phyloP scores from a whole-genome alignment of 306 rosid species.

The Arachis stenosperma region DNA sequence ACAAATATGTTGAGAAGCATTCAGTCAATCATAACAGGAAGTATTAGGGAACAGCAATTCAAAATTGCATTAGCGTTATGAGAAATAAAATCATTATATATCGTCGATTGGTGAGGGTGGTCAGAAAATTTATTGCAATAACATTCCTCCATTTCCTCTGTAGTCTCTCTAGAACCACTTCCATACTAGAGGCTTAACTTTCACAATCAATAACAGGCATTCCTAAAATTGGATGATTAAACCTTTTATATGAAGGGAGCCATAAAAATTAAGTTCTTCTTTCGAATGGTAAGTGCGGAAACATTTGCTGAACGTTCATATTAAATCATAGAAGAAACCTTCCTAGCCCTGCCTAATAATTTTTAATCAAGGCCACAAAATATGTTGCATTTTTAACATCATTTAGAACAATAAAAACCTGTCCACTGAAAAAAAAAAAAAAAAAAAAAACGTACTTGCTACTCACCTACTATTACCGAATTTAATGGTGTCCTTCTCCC shows the following conservation, averaged over 20 bases:
- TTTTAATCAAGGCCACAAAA: background rate
- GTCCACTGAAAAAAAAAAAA: background rate
- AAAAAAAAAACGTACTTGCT: slow-evolving; percentile 21
- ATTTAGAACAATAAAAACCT: slow-evolving; percentile 24
- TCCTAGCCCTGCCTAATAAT: too few species aligned
- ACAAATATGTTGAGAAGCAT: background rate
- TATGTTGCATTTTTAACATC: slow-evolving; percentile 19
- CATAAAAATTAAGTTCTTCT: background rate
- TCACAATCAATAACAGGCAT: background rate
- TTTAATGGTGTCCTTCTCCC: slow-evolving; percentile 84
- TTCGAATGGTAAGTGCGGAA: too few species aligned
- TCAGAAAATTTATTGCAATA: slow-evolving; percentile 15
- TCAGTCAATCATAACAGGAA: background rate
- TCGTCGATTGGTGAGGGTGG: background rate
- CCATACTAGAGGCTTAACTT: background rate
- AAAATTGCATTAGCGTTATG: background rate
- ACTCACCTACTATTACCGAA: slow-evolving; percentile 95
- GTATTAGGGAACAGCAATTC: background rate
- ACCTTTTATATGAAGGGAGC: background rate
- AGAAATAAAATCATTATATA: background rate
- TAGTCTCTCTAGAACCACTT: background rate
- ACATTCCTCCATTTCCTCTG: background rate
- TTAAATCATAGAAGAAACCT: too few species aligned
- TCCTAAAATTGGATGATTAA: background rate
- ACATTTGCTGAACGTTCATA: too few species aligned